Base-by-base conservation (phyloP, 257 asterid species). In the Rhazya stricta region DNA sequence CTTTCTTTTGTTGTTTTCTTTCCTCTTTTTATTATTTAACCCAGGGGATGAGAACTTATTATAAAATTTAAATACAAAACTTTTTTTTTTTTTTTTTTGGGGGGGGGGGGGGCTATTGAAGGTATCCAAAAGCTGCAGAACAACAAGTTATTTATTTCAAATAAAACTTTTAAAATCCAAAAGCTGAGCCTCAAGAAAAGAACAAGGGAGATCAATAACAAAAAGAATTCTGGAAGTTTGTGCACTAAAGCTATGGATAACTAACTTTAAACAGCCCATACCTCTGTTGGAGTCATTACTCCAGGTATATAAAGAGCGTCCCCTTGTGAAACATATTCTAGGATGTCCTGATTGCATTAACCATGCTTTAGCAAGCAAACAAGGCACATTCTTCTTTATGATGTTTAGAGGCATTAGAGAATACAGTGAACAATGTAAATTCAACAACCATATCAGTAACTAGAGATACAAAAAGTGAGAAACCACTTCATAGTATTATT, bases 211-310 rank as follows among this genome's bases (percentile, higher is more conserved):
- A 69, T 30, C 23, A 69, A 43, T 18, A 12, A 69, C 25, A 2
- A 27, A 69, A 69, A 18, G 56, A 23, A 43, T 45, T 69, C 23
- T 41, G 58, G 39, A 43, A 43, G 57, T 29, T 2, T 21, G 19
- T 37, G 25, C 27, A 45, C 36, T n/a, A 69, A 48, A 69, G 13
- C 27, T 25, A 48, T 69, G 42, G 39, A 8, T 25, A 16, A 43
- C 58, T 18, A 27, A 45, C 41, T 12, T 46, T 27, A 11, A 27
- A 29, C 3, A 2, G 23, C 2, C 23, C n/a, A 34, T 78, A 90
- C 96, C 93, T 92, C 97, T 13, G 96, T 88, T 30, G 97, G 96
- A 50, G 97, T 92, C 92, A 87, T 88, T 51, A 83, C 96, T n/a
- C 97, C 97, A 73, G 96, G 97, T 84, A 92, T 85, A 74, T 89